These are phyloP conservation scores for Erodium trifolium DNA, from an alignment of 441 rosid genomes.

Conservation along the genomic window DNA sequence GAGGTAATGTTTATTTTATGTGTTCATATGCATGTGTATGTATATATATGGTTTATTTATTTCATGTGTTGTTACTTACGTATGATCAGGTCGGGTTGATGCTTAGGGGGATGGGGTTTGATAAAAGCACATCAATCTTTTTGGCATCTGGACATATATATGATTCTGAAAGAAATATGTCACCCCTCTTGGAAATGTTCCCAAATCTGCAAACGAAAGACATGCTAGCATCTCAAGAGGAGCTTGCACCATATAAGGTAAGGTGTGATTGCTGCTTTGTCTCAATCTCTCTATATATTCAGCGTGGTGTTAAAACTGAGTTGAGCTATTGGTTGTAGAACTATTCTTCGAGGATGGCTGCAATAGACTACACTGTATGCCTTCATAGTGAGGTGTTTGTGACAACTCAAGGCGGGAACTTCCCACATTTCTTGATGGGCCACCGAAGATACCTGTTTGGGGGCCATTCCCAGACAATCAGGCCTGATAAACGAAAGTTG, in stretches of 20 bases:
- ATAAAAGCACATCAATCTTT: conserved; percentile 69
- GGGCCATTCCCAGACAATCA: conserved; percentile 92
- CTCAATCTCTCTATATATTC: conserved; percentile 12
- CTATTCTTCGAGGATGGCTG: conserved; percentile 99
- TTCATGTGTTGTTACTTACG: conserved; percentile 10
- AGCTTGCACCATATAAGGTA: conserved; percentile 70
- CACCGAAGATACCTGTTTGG: conserved; percentile 87
- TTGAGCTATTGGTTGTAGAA: conserved; percentile 52
- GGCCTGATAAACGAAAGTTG: conserved; percentile 96
- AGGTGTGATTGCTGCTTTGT: conserved; percentile 27
- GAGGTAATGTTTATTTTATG: conserved; percentile 46
- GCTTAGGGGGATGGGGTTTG: conserved; percentile 99
- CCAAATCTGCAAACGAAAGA: conserved; percentile 90
- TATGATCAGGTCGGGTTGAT: conserved; percentile 81
- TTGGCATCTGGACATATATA: conserved; percentile 97
- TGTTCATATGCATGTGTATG: too few species aligned
- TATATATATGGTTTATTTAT: conserved; percentile 10
- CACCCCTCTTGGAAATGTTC: conserved; percentile 89
- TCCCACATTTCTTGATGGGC: conserved; percentile 98
- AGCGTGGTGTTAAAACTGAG: conserved; percentile 22
- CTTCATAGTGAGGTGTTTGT: conserved; percentile 99
- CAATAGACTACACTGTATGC: conserved; percentile 97
- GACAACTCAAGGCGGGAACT: conserved; percentile 99
- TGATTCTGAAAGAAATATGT: conserved; percentile 85
- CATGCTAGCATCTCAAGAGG: conserved; percentile 76